Conservation (phyloP, 345 rosid genomes). For the Gossypium rotundifolium region DNA sequence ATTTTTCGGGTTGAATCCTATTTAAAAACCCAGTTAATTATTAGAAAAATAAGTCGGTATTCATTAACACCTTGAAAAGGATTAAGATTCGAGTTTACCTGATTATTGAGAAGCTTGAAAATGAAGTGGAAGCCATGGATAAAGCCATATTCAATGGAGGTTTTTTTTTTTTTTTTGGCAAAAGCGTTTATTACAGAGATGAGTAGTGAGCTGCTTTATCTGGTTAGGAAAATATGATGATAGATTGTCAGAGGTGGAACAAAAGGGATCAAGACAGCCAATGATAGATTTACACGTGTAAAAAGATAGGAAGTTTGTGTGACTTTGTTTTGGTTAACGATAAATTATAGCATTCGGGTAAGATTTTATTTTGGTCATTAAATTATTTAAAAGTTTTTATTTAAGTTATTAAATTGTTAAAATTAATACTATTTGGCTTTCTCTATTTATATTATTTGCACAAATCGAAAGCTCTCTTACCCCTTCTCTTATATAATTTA, state of each 20-base stretch:
- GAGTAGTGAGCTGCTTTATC: not conserved
- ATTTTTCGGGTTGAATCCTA: not conserved
- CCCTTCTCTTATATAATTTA: too few species aligned
- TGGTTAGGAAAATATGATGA: not conserved
- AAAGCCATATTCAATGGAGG: not conserved
- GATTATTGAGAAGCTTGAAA: not conserved
- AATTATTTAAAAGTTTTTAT: too few species aligned
- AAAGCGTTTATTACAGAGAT: not conserved
- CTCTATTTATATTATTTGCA: too few species aligned
- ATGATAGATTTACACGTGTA: conserved; percentile 8
- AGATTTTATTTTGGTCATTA: too few species aligned
- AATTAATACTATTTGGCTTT: too few species aligned
- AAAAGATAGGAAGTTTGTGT: not conserved
- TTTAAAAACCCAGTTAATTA: not conserved
- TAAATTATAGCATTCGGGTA: too few species aligned
- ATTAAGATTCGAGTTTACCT: not conserved
- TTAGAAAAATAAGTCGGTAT: not conserved
- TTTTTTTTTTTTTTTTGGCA: not conserved
- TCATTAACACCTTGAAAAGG: too few species aligned
- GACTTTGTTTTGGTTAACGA: not conserved
- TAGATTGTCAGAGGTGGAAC: not conserved
- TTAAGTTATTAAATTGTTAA: too few species aligned
- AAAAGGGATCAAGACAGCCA: not conserved
- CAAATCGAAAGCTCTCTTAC: too few species aligned
- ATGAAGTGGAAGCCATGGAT: not conserved